phyloP scores from a whole-genome alignment of 2,329 filamentous ascomycete genomes.

The Lasiodiplodia sp. region DNA sequence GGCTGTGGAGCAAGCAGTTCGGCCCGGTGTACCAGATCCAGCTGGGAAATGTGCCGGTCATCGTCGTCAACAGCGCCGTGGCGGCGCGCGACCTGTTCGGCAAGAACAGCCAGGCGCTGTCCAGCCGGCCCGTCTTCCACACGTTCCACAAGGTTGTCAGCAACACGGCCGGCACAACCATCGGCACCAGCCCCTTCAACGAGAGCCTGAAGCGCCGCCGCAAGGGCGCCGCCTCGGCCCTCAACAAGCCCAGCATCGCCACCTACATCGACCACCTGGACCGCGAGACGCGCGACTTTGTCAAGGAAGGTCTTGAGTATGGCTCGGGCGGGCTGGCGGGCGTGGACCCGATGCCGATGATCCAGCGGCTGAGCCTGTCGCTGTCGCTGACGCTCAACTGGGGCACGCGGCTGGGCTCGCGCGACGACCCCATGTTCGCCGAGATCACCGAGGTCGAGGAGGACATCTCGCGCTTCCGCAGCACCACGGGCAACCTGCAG shows the following conservation, averaged over 20 bases:
- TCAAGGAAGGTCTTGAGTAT: constrained; percentile 66
- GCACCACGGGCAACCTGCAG: constrained; percentile 67
- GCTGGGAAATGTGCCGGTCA: constrained; percentile 53
- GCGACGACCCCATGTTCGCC: constrained; percentile 66
- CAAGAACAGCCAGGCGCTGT: constrained; percentile 51
- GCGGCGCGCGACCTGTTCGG: constrained; percentile 52
- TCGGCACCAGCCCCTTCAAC: constrained; percentile 71
- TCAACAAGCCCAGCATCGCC: constrained; percentile 70
- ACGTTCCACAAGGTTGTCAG: constrained; percentile 63
- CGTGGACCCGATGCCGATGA: constrained; percentile 72
- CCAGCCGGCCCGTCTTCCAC: constrained; percentile 53
- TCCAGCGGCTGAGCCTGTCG: constrained; percentile 69
- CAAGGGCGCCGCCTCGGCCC: constrained; percentile 70
- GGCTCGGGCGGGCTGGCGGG: constrained; percentile 62
- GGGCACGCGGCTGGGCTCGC: constrained; percentile 67
- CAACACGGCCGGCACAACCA: constrained; percentile 71
- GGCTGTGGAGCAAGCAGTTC: constrained; percentile 51
- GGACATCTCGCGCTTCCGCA: constrained; percentile 65
- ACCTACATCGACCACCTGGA: constrained; percentile 70
- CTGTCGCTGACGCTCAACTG: constrained; percentile 71
- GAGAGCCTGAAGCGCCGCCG: constrained; percentile 69
- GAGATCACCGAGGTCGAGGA: constrained; percentile 71
- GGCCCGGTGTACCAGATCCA: constrained; percentile 56
- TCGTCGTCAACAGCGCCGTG: constrained; percentile 53
- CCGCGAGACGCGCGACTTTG: constrained; percentile 67